Evolutionary conservation across 805 yeast species (phyloP).

Genomic region (Sungouiozyma intestinalis): DNA sequence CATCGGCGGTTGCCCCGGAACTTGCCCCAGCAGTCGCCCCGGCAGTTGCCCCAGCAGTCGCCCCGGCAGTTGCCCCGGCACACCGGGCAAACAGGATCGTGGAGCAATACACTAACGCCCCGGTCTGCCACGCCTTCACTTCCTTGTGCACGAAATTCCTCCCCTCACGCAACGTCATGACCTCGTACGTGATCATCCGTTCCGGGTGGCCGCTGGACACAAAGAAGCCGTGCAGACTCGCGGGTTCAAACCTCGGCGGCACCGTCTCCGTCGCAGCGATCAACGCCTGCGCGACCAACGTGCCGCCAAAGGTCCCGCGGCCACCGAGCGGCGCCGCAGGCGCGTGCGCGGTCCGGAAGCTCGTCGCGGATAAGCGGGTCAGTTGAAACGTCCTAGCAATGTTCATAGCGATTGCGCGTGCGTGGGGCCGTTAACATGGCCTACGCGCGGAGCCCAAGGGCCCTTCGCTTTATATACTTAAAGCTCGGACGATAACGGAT

Average conservation of each 20-base stretch:
- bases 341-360: slow-evolving; percentile 15
- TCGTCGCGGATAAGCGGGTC: slow-evolving; percentile 9
- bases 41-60: slow-evolving; percentile 7
- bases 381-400: slow-evolving; percentile 14
- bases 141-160: slow-evolving; percentile 42
- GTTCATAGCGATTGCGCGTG: not conserved
- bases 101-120: slow-evolving; percentile 40
- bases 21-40: too few species aligned
- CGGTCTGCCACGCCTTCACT: slow-evolving; percentile 46
- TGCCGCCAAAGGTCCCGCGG: slow-evolving; percentile 64
- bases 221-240: slow-evolving; percentile 54
- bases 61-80: slow-evolving; percentile 1
- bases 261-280: slow-evolving; percentile 48
- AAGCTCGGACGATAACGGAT: slow-evolving; percentile 5
- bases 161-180: slow-evolving; percentile 42
- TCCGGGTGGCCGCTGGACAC: slow-evolving; percentile 41
- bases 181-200: slow-evolving; percentile 42
- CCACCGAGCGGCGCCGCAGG: slow-evolving; percentile 40
- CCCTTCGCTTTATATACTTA: not conserved
- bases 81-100: slow-evolving; percentile 36
- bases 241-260: slow-evolving; percentile 40
- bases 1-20: too few species aligned
- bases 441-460: not conserved
- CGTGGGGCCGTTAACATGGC: not conserved
- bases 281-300: slow-evolving; percentile 54